A percentile compares a stretch with the other conserved stretches of the same genome.
Evolutionary conservation across 805 yeast genomes (phyloP).

Genomic region (Candida sakaeoensis): DNA sequence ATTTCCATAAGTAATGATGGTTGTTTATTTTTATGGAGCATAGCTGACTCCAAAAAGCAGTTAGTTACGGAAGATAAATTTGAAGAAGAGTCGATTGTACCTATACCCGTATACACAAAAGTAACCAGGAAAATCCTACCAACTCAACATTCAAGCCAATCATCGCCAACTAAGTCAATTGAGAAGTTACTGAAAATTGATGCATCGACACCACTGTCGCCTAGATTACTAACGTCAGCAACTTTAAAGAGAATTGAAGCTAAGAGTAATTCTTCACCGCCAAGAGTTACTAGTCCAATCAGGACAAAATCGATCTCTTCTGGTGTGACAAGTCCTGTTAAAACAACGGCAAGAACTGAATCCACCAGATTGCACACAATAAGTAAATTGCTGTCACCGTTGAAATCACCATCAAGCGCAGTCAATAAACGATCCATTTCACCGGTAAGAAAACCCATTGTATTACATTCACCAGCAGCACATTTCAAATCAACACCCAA

Average conservation of each 20-base stretch:
- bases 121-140: constrained; percentile 33
- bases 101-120: constrained; percentile 19
- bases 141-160: constrained; percentile 1
- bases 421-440: neutral
- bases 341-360: neutral
- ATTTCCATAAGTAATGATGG: constrained; percentile 51
- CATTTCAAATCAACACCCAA: constrained; percentile 5
- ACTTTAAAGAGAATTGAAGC: constrained; percentile 34
- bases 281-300: constrained; percentile 10
- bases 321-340: neutral
- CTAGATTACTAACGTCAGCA: constrained; percentile 25
- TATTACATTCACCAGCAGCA: constrained; percentile 1
- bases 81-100: constrained; percentile 2
- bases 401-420: constrained; percentile 11
- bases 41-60: constrained; percentile 8
- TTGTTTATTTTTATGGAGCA: constrained; percentile 49
- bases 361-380: neutral
- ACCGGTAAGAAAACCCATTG: constrained; percentile 2
- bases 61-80: neutral
- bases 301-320: constrained; percentile 6
- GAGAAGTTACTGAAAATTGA: neutral
- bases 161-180: constrained; percentile 8
- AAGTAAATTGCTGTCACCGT: constrained; percentile 13
- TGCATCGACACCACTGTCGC: constrained; percentile 4
- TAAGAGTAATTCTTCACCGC: constrained; percentile 11